phyloP scores from a whole-genome alignment of 1,284 basidiomycete species.

The Phellopilus nigrolimitatus region DNA sequence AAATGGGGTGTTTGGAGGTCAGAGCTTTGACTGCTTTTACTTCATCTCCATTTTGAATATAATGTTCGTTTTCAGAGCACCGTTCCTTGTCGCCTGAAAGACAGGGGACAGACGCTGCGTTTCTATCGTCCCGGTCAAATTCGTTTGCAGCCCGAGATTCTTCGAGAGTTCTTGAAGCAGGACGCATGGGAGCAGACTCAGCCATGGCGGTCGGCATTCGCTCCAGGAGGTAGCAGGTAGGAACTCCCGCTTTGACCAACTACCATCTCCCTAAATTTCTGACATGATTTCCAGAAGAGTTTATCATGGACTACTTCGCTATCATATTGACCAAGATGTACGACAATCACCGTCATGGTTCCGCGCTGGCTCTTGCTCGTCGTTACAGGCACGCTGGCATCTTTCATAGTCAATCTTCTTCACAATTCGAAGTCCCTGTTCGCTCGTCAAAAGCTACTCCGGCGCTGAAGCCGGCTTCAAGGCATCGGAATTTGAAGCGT shows the following conservation, averaged over 20 bases:
- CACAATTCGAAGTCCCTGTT: slow-evolving; percentile 32
- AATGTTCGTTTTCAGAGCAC: slow-evolving; percentile 69
- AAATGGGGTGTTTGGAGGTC: slow-evolving; percentile 80
- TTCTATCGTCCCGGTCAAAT: slow-evolving; percentile 66
- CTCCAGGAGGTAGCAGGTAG: slow-evolving; percentile 72
- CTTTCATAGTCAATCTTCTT: slow-evolving; percentile 51
- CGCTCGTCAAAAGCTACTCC: slow-evolving; percentile 2
- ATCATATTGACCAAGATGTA: slow-evolving; percentile 46
- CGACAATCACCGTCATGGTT: slow-evolving; percentile 43
- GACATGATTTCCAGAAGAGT: slow-evolving; percentile 52
- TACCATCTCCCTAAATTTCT: slow-evolving; percentile 16
- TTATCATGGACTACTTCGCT: slow-evolving; percentile 58
- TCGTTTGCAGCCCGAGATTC: slow-evolving; percentile 48
- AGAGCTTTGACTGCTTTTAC: slow-evolving; percentile 1
- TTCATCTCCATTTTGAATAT: too few relatives aligned
- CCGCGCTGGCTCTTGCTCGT: slow-evolving; percentile 60
- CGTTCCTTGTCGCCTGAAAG: slow-evolving; percentile 55
- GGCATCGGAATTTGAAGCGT: slow-evolving; percentile 20
- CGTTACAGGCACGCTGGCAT: slow-evolving; percentile 51
- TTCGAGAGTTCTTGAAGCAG: slow-evolving; percentile 58
- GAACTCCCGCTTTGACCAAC: slow-evolving; percentile 29
- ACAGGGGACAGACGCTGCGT: slow-evolving; percentile 66
- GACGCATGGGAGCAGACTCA: slow-evolving; percentile 54
- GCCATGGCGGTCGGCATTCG: slow-evolving; percentile 58
- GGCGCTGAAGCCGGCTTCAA: slow-evolving; percentile 11